Percentiles rank a stretch among this genome's conserved stretches.
These are phyloP conservation scores for Bruguiera parviflora DNA, from an alignment of 345 rosid genomes.

Conservation along the genomic window DNA sequence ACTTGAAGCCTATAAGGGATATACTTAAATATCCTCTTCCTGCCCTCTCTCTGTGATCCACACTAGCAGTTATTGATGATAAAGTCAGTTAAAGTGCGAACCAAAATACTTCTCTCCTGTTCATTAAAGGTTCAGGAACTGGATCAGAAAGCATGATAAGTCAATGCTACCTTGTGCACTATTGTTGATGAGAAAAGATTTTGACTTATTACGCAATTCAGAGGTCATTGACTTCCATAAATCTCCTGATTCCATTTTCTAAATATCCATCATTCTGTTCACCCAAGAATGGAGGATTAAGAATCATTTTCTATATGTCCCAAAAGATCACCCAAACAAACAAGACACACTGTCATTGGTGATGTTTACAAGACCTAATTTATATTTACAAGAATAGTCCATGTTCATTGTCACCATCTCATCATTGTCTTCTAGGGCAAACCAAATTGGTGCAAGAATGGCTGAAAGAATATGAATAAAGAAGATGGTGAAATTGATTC, in stretches of 20 bases:
- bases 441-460: neutral
- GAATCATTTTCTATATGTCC: neutral
- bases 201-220: neutral
- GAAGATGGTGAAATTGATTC: constrained; percentile 6
- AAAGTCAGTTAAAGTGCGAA: neutral
- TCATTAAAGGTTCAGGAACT: neutral
- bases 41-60: too few relatives aligned
- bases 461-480: neutral
- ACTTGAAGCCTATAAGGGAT: too few relatives aligned
- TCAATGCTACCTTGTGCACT: neutral
- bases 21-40: too few relatives aligned
- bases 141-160: neutral
- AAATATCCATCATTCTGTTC: neutral
- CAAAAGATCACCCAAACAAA: neutral
- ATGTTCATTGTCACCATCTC: neutral
- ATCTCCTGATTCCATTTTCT: neutral
- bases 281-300: neutral
- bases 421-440: neutral
- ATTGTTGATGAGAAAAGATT: neutral
- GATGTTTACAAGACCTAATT: neutral
- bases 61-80: too few relatives aligned
- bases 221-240: neutral
- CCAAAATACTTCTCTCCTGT: neutral
- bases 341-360: neutral
- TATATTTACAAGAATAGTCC: neutral